Base-by-base conservation (phyloP, 2,329 filamentous ascomycete genomes). In the Aspergillus fructus region DNA sequence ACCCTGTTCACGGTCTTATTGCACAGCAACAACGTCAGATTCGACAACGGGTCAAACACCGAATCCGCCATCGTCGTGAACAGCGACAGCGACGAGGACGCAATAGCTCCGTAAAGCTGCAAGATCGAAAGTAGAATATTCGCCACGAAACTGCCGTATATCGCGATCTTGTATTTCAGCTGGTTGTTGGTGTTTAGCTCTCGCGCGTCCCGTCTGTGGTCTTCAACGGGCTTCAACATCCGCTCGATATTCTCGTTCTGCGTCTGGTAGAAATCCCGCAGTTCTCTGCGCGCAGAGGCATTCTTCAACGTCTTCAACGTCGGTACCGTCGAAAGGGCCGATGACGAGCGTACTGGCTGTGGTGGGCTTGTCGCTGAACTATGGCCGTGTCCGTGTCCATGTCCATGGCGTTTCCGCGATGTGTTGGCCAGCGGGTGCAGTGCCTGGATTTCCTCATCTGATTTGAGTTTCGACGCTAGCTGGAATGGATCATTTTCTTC, bases 51-150 rank as follows among this genome's bases (percentile, higher is more conserved):
- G 71, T 97, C 94, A 76, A 97, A 97, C 63, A 97, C 82, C 51
- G 93, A 87, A 75, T 99, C 94, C 15, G 93, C 93, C 90, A 96
- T 96, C 62, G 93, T 99, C 15, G 94, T 97, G 78, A 97, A 97
- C 47, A 99, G 86, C 5, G 93, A 96, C 37, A 97, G 83, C n/a
- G 92, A 97, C 47, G 89, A 87, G 0, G 93, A 96, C 0, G 89
- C 85, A 46, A 91, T 84, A 60, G 94, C 94, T 43, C 89, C 94
- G 71, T 96, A 99, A 39, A 97, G 79, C 75, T 99, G 94, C 17
- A 99, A 81, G 4, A 82, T 81, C 0, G 93, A 86, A 5, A 99
- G 82, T 27, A 89, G 61, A 56, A 97, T 74, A 68, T 97, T 97
- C 58, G 93, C 93, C 1, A 78, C 84, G 66, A 97, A 91, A 39